Conservation (phyloP, 164 flowering plant species). For the Umbellularia californica region DNA sequence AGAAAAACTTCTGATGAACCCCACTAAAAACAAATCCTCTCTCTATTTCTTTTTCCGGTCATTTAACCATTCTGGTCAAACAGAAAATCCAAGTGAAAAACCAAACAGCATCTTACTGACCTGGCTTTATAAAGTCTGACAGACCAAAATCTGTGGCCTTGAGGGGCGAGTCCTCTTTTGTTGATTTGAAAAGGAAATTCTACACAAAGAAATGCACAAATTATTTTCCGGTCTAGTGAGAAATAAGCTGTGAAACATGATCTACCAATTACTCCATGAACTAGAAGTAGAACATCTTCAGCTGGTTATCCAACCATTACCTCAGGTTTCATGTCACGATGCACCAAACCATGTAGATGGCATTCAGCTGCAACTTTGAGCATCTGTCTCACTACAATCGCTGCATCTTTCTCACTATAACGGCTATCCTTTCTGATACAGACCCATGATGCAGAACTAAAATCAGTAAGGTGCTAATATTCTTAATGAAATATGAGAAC, state of each 20-base stretch:
- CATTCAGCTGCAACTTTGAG: slow-evolving; percentile 97
- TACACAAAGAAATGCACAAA: slow-evolving; percentile 26
- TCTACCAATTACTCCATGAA: neutral
- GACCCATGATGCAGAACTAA: neutral
- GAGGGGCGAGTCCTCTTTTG: slow-evolving; percentile 58
- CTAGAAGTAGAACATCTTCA: slow-evolving; percentile 3
- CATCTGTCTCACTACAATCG: slow-evolving; percentile 92
- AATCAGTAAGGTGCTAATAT: neutral
- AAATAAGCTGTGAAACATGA: slow-evolving; percentile 1
- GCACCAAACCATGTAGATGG: slow-evolving; percentile 94
- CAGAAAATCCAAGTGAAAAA: neutral
- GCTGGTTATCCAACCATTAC: slow-evolving; percentile 28
- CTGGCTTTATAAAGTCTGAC: slow-evolving; percentile 95
- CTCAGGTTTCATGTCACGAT: slow-evolving; percentile 99
- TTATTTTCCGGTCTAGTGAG: slow-evolving; percentile 1
- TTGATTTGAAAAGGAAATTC: slow-evolving; percentile 95
- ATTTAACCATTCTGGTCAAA: too few species aligned
- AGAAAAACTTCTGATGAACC: neutral
- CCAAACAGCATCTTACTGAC: slow-evolving; percentile 25
- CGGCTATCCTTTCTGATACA: slow-evolving; percentile 84
- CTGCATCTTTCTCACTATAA: slow-evolving; percentile 94
- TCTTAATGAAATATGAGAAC: neutral
- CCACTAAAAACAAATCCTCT: neutral
- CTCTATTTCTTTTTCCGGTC: neutral
- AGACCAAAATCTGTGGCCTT: slow-evolving; percentile 89